Evolutionary conservation across 2,329 filamentous ascomycete species (phyloP).

Genomic region (Triangularia setosa): DNA sequence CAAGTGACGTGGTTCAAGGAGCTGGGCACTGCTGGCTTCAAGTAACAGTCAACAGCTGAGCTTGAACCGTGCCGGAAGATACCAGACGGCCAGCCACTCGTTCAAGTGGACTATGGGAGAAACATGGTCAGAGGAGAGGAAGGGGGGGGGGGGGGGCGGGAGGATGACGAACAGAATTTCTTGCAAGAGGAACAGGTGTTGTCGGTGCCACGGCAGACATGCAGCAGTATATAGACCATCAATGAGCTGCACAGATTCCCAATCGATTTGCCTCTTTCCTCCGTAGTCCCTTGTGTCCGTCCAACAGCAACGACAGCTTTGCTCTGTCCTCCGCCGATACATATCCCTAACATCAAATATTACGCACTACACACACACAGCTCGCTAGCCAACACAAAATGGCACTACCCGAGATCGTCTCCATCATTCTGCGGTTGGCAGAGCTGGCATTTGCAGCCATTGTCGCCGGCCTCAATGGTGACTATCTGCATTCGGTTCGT

Average conservation of each 20-base stretch:
- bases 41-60: not conserved
- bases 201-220: not conserved
- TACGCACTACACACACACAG: not conserved
- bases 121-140: not conserved
- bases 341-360: not conserved
- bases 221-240: not conserved
- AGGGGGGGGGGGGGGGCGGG: no score
- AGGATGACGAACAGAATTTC: not conserved
- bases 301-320: not conserved
- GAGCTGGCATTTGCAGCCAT: conserved; percentile 67
- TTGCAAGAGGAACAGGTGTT: not conserved
- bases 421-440: conserved; percentile 54
- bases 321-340: not conserved
- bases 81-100: no score
- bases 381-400: conserved; percentile 32
- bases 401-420: conserved; percentile 51
- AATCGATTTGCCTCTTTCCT: not conserved
- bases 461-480: conserved; percentile 65
- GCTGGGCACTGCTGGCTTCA: not conserved
- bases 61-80: not conserved
- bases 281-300: not conserved
- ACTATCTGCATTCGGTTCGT: conserved; percentile 55
- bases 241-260: not conserved
- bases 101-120: not conserved
- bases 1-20: not conserved